Base-by-base conservation (phyloP, 768 basidiomycete species). In the Megacollybia marginata region DNA sequence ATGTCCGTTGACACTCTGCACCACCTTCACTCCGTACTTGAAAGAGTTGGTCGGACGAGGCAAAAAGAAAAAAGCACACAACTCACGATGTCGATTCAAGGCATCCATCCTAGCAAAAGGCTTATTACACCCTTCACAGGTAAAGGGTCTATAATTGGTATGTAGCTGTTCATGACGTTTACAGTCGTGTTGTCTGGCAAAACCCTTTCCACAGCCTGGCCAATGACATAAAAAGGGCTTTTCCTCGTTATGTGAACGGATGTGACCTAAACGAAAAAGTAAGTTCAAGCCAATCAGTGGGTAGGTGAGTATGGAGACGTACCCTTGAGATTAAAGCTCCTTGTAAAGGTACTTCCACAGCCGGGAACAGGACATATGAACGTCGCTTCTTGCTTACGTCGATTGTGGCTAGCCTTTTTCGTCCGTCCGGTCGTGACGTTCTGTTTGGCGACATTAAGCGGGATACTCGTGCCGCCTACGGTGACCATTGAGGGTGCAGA, bases 91-190 rank as follows among this genome's bases (percentile, higher is more conserved):
- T 54, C 94, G 70, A 61, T 95, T 95, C 47, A 97, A 74, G 38
- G 94, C 94, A 65, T 97, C 95, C 79, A 96, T 86, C 52, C 94
- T 67, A 32, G 93, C 93, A 72, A 98, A 98, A 57, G 84, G 89
- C 72, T 93, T 90, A 57, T 79, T 77, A 63, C 94, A 98, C 42
- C 92, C 93, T 9, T 93, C 89, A 59, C 95, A 98, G 11, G 80
- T 86, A 63, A 93, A 95, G 53, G 93, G 92, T 19, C 93, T 72
- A 59, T 92, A 86, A 57, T 95, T 94, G 51, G 89, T 83, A 63
- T 98, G 94, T 38, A 98, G 73, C 56, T 93, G 87, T 65, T 96
- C 94, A 58, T 98, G 95, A 2, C 93, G 80, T 63, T 95, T 97
- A 68, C 94, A 96, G 64, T 98, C 94, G 60, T 96, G 94, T 63